Evolutionary conservation across 139 green algal genomes (phyloP), one percentile per base, ranked within the genome.

Genomic region (Pseudopediastrum boryanum): DNA sequence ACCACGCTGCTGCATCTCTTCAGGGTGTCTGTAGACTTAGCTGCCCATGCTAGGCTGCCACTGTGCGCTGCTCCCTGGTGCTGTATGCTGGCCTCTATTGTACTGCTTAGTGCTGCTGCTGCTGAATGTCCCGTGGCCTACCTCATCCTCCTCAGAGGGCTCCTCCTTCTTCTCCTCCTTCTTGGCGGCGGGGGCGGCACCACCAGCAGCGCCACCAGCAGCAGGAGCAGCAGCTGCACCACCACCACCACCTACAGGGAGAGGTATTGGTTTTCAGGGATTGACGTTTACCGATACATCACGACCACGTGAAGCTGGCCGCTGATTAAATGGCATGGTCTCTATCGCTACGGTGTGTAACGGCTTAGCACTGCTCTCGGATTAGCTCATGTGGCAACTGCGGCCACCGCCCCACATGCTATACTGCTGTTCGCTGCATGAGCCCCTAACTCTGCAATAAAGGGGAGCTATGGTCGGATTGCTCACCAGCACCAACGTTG

Each of bases 401-500:
- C n/a, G n/a, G n/a, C n/a, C n/a, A n/a, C n/a, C n/a, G n/a, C n/a
- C n/a, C n/a, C n/a, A n/a, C n/a, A n/a, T n/a, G n/a, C n/a, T n/a
- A n/a, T n/a, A n/a, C n/a, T n/a, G n/a, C n/a, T n/a, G n/a, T n/a
- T n/a, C n/a, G n/a, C n/a, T n/a, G n/a, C n/a, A n/a, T n/a, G n/a
- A n/a, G n/a, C n/a, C n/a, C n/a, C n/a, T n/a, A n/a, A n/a, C n/a
- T n/a, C n/a, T n/a, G n/a, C n/a, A n/a, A n/a, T n/a, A n/a, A n/a
- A n/a, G n/a, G 21, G 16, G 27, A 54, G 52, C 25, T 67, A 27
- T 29, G 8, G 16, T 43, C 50, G 27, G 16, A 19, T 23, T 25
- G 16, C 84, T 81, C 73, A 92, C 94, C 94, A 62, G 94, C 89
- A 77, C 96, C 96, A 35, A 98, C 92, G 91, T 98, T 99, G 82